phyloP scores from a whole-genome alignment of 495 filamentous ascomycete genomes.

The Poronia punctata region DNA sequence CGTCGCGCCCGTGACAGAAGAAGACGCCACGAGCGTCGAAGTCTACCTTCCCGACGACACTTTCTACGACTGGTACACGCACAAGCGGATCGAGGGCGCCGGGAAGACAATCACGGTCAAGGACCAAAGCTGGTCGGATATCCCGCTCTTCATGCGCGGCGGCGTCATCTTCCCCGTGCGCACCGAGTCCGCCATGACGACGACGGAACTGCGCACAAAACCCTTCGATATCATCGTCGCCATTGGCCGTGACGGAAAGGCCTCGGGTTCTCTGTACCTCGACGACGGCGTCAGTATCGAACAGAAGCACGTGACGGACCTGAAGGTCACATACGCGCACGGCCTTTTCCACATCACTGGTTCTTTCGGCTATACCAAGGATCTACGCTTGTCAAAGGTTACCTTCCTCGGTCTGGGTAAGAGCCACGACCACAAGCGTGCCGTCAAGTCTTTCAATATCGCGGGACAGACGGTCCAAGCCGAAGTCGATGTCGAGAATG shows the following conservation, averaged over 20 bases:
- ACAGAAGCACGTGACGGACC: conserved; percentile 39
- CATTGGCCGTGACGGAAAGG: conserved; percentile 40
- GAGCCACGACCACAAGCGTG: not conserved
- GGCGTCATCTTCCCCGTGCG: conserved; percentile 64
- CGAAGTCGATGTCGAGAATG: not conserved
- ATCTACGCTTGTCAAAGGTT: conserved; percentile 48
- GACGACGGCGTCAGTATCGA: conserved; percentile 55
- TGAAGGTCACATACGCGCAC: conserved; percentile 47
- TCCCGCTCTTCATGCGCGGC: conserved; percentile 67
- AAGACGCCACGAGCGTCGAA: conserved; percentile 55
- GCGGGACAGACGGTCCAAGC: not conserved
- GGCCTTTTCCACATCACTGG: conserved; percentile 47
- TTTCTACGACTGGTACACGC: conserved; percentile 75
- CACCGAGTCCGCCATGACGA: conserved; percentile 58
- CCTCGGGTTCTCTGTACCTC: conserved; percentile 44
- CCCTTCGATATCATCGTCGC: conserved; percentile 68
- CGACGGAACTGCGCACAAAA: conserved; percentile 55
- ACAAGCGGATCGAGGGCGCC: conserved; percentile 47
- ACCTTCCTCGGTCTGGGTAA: conserved; percentile 44
- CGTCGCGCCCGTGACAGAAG: conserved; percentile 63
- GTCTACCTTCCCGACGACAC: conserved; percentile 68
- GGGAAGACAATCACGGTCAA: conserved; percentile 46
- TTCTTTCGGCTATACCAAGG: conserved; percentile 42
- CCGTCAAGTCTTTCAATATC: not conserved
- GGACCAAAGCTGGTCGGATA: conserved; percentile 53